A percentile compares a stretch with the other conserved stretches of the same genome.
phyloP scores from a whole-genome alignment of 148 eudicot genomes.

The Cornus controversa region DNA sequence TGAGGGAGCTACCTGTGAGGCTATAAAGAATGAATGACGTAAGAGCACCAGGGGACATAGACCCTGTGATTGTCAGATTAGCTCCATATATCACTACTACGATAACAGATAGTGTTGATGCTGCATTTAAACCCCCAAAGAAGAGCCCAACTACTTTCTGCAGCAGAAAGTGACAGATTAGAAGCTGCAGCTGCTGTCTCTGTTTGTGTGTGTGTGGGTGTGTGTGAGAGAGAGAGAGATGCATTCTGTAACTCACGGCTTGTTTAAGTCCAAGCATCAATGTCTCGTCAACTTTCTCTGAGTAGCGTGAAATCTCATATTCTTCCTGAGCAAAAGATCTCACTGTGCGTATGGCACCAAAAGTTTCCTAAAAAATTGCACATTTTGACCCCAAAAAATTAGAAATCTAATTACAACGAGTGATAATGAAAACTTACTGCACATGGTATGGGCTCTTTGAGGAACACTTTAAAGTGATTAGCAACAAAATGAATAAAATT shows the following conservation, averaged over 20 bases:
- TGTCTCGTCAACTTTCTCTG: slow-evolving; percentile 90
- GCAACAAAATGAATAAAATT: too few species aligned
- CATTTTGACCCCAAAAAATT: neutral
- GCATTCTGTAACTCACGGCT: slow-evolving; percentile 55
- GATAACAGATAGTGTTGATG: slow-evolving; percentile 82
- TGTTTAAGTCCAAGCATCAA: slow-evolving; percentile 77
- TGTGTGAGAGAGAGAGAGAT: slow-evolving; percentile 4
- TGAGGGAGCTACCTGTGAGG: slow-evolving; percentile 57
- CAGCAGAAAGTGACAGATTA: slow-evolving; percentile 15
- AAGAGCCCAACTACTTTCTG: slow-evolving; percentile 77
- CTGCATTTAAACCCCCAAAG: slow-evolving; percentile 80
- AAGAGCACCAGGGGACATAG: slow-evolving; percentile 76
- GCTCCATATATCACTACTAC: slow-evolving; percentile 94
- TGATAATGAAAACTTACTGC: neutral
- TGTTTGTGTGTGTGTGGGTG: neutral
- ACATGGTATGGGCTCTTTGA: neutral
- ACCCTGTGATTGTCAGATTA: slow-evolving; percentile 65
- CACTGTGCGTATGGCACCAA: slow-evolving; percentile 90
- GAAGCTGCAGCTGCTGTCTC: neutral
- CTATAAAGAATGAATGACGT: slow-evolving; percentile 95
- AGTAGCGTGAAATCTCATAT: slow-evolving; percentile 55
- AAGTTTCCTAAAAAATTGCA: slow-evolving; percentile 58
- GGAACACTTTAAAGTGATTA: neutral
- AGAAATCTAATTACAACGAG: neutral
- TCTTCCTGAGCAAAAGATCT: slow-evolving; percentile 93